Conservation (phyloP, 2,329 filamentous ascomycete genomes). For the Raffaelea albimanens region DNA sequence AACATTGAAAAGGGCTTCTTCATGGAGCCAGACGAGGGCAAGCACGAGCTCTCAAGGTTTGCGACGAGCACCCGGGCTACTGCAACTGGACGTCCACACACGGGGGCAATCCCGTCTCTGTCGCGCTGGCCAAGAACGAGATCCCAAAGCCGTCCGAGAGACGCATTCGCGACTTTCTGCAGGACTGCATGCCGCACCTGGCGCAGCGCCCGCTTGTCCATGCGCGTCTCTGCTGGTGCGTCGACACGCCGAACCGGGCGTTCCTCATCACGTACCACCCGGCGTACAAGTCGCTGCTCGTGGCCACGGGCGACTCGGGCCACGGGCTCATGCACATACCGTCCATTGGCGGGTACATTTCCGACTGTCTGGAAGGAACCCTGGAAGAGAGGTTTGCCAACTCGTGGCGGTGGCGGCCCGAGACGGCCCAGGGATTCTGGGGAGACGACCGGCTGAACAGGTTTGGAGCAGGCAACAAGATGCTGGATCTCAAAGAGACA, state of each 20-base stretch:
- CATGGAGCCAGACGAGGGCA: slow-evolving; percentile 3
- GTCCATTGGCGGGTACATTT: neutral
- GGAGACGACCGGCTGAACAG: neutral
- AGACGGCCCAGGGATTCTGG: slow-evolving; percentile 1
- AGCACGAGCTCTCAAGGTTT: slow-evolving; percentile 2
- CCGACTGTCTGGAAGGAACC: neutral
- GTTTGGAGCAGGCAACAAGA: slow-evolving; percentile 1
- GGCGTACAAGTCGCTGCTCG: neutral
- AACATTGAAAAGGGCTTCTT: slow-evolving; percentile 5
- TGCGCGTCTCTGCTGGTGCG: slow-evolving; percentile 1
- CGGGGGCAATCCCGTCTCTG: neutral
- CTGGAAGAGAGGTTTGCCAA: neutral
- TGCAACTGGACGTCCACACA: neutral
- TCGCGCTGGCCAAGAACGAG: neutral
- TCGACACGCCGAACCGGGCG: neutral
- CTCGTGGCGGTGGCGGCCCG: slow-evolving; percentile 3
- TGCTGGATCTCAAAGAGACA: slow-evolving; percentile 1
- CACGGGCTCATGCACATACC: slow-evolving; percentile 3
- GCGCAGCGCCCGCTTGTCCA: neutral
- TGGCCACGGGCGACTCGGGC: slow-evolving; percentile 1
- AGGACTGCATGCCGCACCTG: slow-evolving; percentile 1
- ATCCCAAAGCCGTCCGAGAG: neutral
- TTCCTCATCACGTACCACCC: slow-evolving; percentile 1
- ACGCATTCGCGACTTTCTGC: slow-evolving; percentile 1
- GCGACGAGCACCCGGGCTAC: slow-evolving; percentile 4